Base-by-base conservation (phyloP, 495 filamentous ascomycete genomes). In the Talaromyces liani region DNA sequence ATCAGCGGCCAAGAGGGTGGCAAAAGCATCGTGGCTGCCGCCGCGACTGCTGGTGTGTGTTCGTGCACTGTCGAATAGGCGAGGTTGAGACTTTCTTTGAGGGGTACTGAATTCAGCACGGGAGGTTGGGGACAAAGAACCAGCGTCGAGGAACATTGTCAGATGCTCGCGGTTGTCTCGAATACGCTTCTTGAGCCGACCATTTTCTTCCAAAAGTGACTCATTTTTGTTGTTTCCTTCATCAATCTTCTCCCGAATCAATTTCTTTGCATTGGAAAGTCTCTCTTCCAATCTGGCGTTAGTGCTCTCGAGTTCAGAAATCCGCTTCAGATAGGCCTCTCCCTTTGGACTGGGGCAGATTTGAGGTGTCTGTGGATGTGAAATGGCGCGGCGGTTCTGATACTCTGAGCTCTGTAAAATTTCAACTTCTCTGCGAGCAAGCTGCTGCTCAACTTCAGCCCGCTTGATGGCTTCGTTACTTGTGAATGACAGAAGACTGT, bases 361-460 rank as follows among this genome's bases (percentile, higher is more conserved):
- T 55, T 80, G 75, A 3, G 74, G 68, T 63, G 74, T 73, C 63
- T 71, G 68, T 64, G 67, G 58, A 69, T 61, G 6, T 65, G 67
- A 60, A 64, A 66, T 70, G 54, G 56, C 56, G 57, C 77, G 70
- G 51, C 75, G 75, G 70, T 69, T 74, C 66, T 73, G 74, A 65
- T 77, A 79, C 57, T 78, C 73, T 63, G 74, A 74, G 62, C 84
- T 83, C 65, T 92, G 90, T 22, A 98, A 76, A 9, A 93, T 91
- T 64, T 97, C 88, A 6, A 97, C 89, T 73, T 98, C 95, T 34
- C 90, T 84, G 62, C 89, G 87, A n/a, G 88, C 89, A 78, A 98
- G 91, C 57, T 95, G 90, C 63, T 95, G 91, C 74, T 98, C 94
- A 10, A 98, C 94, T 39, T 87, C 90, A 63, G 93, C 91, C 41